phyloP scores from a whole-genome alignment of 306 rosid species.

The Quercus ilex region DNA sequence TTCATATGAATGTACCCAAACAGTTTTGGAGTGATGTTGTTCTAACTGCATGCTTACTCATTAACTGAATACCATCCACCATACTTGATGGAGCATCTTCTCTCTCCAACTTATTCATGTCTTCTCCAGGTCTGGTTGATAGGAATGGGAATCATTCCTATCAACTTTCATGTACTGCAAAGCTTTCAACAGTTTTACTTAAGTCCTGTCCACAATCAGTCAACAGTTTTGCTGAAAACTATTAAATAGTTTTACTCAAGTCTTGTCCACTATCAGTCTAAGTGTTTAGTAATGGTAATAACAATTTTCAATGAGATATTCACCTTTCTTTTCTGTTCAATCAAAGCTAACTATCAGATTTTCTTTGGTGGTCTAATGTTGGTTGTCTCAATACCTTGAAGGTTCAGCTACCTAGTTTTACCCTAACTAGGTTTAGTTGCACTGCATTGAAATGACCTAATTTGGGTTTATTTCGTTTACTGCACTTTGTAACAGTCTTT shows the following conservation, averaged over 20 bases:
- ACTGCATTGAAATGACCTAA: not conserved
- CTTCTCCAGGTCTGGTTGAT: no score
- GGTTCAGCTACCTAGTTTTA: not conserved
- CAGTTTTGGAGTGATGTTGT: no score
- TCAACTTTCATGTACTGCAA: no score
- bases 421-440: not conserved
- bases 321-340: not conserved
- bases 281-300: not conserved
- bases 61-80: no score
- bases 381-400: not conserved
- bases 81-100: no score
- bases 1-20: no score
- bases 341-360: not conserved
- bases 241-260: not conserved
- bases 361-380: not conserved
- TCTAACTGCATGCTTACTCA: no score
- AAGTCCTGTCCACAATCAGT: no score
- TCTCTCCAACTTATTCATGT: no score
- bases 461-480: not conserved
- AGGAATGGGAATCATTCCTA: no score
- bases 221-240: not conserved
- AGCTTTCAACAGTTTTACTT: no score
- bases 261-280: not conserved
- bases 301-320: not conserved
- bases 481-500: not conserved